phyloP scores from a whole-genome alignment of 2,329 filamentous ascomycete genomes.

The Xylariales sp. region DNA sequence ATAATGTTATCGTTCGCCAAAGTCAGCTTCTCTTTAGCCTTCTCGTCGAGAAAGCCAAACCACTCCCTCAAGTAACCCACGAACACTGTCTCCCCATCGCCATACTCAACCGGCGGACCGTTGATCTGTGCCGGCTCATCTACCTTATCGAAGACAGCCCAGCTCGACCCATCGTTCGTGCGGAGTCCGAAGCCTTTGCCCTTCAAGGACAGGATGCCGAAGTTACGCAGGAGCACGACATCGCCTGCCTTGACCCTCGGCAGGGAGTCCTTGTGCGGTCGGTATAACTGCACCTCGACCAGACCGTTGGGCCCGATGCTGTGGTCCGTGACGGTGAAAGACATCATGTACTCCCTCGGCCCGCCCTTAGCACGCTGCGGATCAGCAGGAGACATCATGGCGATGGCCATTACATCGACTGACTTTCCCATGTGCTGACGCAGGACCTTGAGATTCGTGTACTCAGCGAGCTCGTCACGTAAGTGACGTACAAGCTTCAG shows the following conservation, averaged over 20 bases:
- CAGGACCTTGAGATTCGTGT: slow-evolving; percentile 46
- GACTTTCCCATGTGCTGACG: slow-evolving; percentile 44
- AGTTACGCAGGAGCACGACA: slow-evolving; percentile 52
- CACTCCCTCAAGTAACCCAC: slow-evolving; percentile 44
- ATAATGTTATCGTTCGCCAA: slow-evolving; percentile 39
- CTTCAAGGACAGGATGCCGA: slow-evolving; percentile 49
- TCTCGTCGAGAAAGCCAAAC: slow-evolving; percentile 44
- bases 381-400: slow-evolving; percentile 43
- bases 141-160: slow-evolving; percentile 55
- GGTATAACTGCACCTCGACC: slow-evolving; percentile 52
- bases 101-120: slow-evolving; percentile 56
- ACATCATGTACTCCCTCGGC: slow-evolving; percentile 55
- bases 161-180: slow-evolving; percentile 52
- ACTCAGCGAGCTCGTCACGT: slow-evolving; percentile 47
- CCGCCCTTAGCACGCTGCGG: slow-evolving; percentile 52
- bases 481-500: slow-evolving; percentile 41
- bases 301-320: slow-evolving; percentile 46
- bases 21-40: slow-evolving; percentile 41
- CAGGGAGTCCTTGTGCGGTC: slow-evolving; percentile 52
- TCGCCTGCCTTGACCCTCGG: slow-evolving; percentile 53
- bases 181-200: slow-evolving; percentile 52
- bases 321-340: slow-evolving; percentile 53
- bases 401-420: slow-evolving; percentile 52
- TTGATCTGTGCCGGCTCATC: slow-evolving; percentile 46
- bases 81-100: slow-evolving; percentile 44